Conservation (phyloP, 1,284 basidiomycete genomes). For the Leccinum solheimii region DNA sequence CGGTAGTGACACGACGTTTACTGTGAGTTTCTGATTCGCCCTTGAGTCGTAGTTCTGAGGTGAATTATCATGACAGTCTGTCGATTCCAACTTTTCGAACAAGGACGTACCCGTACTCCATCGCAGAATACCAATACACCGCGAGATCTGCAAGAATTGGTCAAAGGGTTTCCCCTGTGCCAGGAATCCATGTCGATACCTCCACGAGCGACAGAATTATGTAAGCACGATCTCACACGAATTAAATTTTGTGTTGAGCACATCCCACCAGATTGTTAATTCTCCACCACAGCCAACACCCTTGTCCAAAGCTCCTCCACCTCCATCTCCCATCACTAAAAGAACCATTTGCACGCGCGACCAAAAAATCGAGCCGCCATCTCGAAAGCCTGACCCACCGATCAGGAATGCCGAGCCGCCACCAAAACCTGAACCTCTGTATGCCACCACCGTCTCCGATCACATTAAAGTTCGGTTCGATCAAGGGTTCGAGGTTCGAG, state of each 20-base stretch:
- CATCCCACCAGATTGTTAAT: not conserved
- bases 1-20: constrained; percentile 23
- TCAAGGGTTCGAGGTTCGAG: constrained; percentile 40
- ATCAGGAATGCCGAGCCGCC: constrained; percentile 1
- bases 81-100: constrained; percentile 16
- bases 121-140: not conserved
- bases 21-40: constrained; percentile 12
- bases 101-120: not conserved
- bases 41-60: not conserved
- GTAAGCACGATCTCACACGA: constrained; percentile 5
- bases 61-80: constrained; percentile 13
- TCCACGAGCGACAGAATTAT: constrained; percentile 9
- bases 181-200: not conserved
- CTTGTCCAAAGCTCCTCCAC: not conserved
- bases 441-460: constrained; percentile 25
- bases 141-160: constrained; percentile 11
- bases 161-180: not conserved
- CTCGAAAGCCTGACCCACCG: constrained; percentile 2
- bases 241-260: not conserved
- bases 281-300: not conserved
- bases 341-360: not conserved
- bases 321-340: not conserved
- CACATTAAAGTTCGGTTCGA: constrained; percentile 40
- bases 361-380: not conserved
- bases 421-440: constrained; percentile 20